These are phyloP conservation scores for Pichia cactophila DNA, from an alignment of 1,139 yeast genomes.

Conservation along the genomic window DNA sequence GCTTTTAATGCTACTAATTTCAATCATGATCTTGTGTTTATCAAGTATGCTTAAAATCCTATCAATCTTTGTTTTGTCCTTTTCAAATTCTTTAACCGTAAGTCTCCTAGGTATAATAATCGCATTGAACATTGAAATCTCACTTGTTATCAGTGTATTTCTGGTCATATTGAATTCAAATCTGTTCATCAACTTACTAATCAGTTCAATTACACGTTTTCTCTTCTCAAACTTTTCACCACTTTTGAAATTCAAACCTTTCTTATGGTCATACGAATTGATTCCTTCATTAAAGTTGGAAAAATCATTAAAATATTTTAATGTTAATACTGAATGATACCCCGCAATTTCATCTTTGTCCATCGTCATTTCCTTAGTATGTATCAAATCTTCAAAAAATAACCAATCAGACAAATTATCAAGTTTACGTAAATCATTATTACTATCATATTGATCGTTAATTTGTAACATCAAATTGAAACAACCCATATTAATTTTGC, in stretches of 20 bases:
- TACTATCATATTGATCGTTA: conserved; percentile 42
- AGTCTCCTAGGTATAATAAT: conserved; percentile 36
- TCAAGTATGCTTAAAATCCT: conserved; percentile 4
- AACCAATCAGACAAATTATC: conserved; percentile 70
- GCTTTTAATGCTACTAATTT: background rate
- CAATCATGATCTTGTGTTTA: conserved; percentile 3
- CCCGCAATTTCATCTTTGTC: conserved; percentile 44
- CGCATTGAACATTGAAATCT: conserved; percentile 42
- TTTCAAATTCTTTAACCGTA: conserved; percentile 24
- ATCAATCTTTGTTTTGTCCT: conserved; percentile 10
- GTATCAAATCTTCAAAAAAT: conserved; percentile 52
- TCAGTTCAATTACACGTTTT: conserved; percentile 14
- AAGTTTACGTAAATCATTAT: conserved; percentile 44
- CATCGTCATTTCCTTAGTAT: conserved; percentile 21
- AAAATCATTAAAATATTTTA: conserved; percentile 62
- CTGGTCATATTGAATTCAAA: conserved; percentile 3
- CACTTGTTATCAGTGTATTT: conserved; percentile 17
- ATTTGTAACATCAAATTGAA: conserved; percentile 45
- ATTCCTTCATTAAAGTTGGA: conserved; percentile 36
- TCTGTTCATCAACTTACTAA: conserved; percentile 9
- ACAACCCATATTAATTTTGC: conserved; percentile 65
- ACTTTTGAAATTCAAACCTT: conserved; percentile 7
- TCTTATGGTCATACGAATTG: conserved; percentile 26
- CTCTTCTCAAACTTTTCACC: conserved; percentile 18
- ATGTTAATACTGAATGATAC: conserved; percentile 50